These are phyloP conservation scores for Begonia masoniana DNA, from an alignment of 306 rosid genomes.

Conservation along the genomic window DNA sequence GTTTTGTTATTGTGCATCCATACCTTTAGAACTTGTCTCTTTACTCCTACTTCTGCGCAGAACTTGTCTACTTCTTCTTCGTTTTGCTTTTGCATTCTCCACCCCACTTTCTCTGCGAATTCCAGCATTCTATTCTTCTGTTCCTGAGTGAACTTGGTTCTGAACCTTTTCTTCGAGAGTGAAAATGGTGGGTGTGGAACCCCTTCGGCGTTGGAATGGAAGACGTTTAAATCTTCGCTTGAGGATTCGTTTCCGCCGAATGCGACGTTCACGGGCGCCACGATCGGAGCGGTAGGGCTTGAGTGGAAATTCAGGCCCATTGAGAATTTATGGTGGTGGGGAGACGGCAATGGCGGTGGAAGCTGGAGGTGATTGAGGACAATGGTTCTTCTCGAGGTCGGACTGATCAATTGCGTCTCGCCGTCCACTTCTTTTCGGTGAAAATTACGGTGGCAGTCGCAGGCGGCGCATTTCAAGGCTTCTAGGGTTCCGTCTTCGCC, in stretches of 20 bases:
- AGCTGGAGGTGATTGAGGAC: slow-evolving; percentile 34
- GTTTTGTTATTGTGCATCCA: slow-evolving; percentile 52
- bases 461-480: slow-evolving; percentile 41
- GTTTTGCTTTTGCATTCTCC: slow-evolving; percentile 44
- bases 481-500: slow-evolving; percentile 41
- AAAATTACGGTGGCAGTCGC: slow-evolving; percentile 39
- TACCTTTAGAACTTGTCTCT: slow-evolving; percentile 35
- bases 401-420: slow-evolving; percentile 18
- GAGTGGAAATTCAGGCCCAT: slow-evolving; percentile 11
- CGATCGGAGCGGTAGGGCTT: slow-evolving; percentile 15
- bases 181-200: slow-evolving; percentile 10
- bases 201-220: slow-evolving; percentile 10
- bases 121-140: slow-evolving; percentile 38
- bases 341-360: slow-evolving; percentile 22
- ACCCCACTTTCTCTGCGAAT: slow-evolving; percentile 38
- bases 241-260: slow-evolving; percentile 32
- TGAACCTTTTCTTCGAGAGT: slow-evolving; percentile 27
- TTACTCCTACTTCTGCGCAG: slow-evolving; percentile 35
- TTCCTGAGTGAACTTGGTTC: slow-evolving; percentile 36
- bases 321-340: slow-evolving; percentile 27
- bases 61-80: slow-evolving; percentile 33
- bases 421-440: slow-evolving; percentile 45
- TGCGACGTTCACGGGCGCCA: slow-evolving; percentile 43
- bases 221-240: slow-evolving; percentile 35
- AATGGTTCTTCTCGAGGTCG: slow-evolving; percentile 18